A percentile compares a stretch with the other conserved stretches of the same genome.
Conservation (phyloP, 2,329 filamentous ascomycete genomes). For the Venturia pyrina region DNA sequence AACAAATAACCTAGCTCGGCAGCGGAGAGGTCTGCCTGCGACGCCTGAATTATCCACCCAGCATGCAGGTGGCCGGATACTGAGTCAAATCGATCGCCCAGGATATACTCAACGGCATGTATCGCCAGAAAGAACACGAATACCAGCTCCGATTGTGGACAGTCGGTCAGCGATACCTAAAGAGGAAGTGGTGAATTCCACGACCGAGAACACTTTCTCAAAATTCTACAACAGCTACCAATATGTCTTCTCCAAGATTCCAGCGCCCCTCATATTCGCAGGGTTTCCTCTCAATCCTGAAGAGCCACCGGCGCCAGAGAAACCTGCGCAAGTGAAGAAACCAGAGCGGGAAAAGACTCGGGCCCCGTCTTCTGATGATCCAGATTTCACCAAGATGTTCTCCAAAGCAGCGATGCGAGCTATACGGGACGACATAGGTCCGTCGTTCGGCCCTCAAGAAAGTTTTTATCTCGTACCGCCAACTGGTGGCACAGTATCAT, state of each 20-base stretch:
- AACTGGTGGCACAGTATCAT: constrained; percentile 83
- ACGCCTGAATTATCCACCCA: constrained; percentile 50
- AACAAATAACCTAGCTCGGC: constrained; percentile 67
- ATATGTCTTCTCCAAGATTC: constrained; percentile 76
- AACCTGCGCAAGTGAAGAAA: neutral
- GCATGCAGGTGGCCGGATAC: constrained; percentile 58
- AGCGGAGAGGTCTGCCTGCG: constrained; percentile 17
- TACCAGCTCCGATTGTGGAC: constrained; percentile 17
- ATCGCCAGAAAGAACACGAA: constrained; percentile 11
- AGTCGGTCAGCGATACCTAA: constrained; percentile 18
- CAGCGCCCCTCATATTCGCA: constrained; percentile 84
- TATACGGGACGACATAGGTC: constrained; percentile 55
- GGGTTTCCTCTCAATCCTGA: constrained; percentile 60
- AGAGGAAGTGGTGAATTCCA: constrained; percentile 22
- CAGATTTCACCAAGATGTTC: constrained; percentile 70
- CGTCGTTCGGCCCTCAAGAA: constrained; percentile 42
- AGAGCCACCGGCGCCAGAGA: constrained; percentile 16
- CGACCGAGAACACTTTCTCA: constrained; percentile 67
- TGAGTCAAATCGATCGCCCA: constrained; percentile 10
- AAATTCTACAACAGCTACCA: constrained; percentile 90
- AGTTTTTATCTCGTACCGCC: constrained; percentile 95
- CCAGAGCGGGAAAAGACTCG: constrained; percentile 18
- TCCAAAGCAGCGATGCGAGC: constrained; percentile 77
- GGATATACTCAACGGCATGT: constrained; percentile 3
- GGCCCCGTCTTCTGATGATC: constrained; percentile 36